Conservation (phyloP, 768 basidiomycete genomes). For the Leucosporidium scottii region DNA sequence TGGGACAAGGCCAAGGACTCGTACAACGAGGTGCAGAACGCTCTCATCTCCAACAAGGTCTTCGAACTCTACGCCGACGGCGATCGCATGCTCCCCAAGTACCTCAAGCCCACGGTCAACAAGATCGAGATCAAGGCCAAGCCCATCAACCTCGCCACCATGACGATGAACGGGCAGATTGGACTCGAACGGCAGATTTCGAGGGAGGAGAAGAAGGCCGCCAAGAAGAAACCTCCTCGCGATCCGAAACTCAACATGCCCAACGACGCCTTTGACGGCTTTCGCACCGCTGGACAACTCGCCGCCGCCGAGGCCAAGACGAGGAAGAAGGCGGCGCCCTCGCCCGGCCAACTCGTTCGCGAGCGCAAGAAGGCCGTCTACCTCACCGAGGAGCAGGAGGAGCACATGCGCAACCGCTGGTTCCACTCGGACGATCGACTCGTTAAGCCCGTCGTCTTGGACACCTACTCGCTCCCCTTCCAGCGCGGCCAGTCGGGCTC, state of each 20-base stretch:
- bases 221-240: constrained; percentile 21
- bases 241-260: constrained; percentile 66
- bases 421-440: constrained; percentile 2
- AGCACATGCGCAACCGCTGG: constrained; percentile 18
- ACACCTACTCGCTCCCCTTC: constrained; percentile 12
- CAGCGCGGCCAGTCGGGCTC: constrained; percentile 7
- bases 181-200: constrained; percentile 15
- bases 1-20: constrained; percentile 78
- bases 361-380: constrained; percentile 22
- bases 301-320: constrained; percentile 41
- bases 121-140: constrained; percentile 29
- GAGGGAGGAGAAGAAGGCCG: constrained; percentile 25
- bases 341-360: constrained; percentile 17
- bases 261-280: constrained; percentile 60
- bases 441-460: constrained; percentile 6
- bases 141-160: constrained; percentile 17
- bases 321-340: constrained; percentile 2
- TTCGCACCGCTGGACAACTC: constrained; percentile 62
- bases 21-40: constrained; percentile 80
- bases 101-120: constrained; percentile 48
- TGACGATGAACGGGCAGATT: constrained; percentile 29
- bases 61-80: constrained; percentile 93
- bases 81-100: constrained; percentile 69
- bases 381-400: constrained; percentile 22
- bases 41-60: constrained; percentile 70